phyloP scores from a whole-genome alignment of 2,329 filamentous ascomycete genomes.

The Pseudogymnoascus sp. region DNA sequence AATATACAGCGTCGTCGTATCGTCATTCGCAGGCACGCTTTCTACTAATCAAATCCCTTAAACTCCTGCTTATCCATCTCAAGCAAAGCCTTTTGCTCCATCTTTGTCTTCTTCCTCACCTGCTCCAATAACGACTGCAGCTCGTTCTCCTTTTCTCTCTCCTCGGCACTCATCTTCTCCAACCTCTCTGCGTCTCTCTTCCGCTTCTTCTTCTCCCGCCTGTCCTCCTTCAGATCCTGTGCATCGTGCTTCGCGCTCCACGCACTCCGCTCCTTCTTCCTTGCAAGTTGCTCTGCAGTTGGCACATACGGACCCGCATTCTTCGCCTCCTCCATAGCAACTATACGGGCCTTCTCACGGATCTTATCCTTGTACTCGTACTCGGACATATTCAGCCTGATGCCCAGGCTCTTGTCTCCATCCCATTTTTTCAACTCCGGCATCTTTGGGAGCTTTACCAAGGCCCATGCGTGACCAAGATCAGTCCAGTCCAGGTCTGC shows the following conservation, averaged over 20 bases:
- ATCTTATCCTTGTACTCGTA: slow-evolving; percentile 66
- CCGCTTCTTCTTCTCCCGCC: slow-evolving; percentile 56
- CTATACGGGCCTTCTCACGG: slow-evolving; percentile 56
- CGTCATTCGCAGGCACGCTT: slow-evolving; percentile 11
- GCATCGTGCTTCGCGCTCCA: slow-evolving; percentile 66
- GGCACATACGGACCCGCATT: slow-evolving; percentile 30
- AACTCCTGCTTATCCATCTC: slow-evolving; percentile 30
- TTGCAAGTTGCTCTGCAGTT: slow-evolving; percentile 39
- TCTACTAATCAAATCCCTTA: slow-evolving; percentile 25
- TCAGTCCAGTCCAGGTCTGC: slow-evolving; percentile 78
- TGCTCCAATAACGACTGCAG: slow-evolving; percentile 56
- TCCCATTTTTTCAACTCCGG: slow-evolving; percentile 72
- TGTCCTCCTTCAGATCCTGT: slow-evolving; percentile 52
- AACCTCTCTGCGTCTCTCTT: slow-evolving; percentile 55
- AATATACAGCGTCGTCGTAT: slow-evolving; percentile 6
- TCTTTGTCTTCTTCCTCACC: slow-evolving; percentile 41
- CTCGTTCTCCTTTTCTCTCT: slow-evolving; percentile 54
- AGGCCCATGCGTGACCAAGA: slow-evolving; percentile 73
- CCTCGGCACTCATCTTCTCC: slow-evolving; percentile 61
- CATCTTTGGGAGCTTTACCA: slow-evolving; percentile 86
- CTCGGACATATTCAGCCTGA: slow-evolving; percentile 57
- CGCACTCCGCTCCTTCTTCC: slow-evolving; percentile 55
- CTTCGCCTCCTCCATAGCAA: slow-evolving; percentile 44
- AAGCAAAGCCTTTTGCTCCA: slow-evolving; percentile 33
- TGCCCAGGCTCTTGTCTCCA: slow-evolving; percentile 55